Evolutionary conservation across 2,329 filamentous ascomycete genomes (phyloP), one percentile per base, ranked within the genome.

Genomic region (Sclerotinia minor): DNA sequence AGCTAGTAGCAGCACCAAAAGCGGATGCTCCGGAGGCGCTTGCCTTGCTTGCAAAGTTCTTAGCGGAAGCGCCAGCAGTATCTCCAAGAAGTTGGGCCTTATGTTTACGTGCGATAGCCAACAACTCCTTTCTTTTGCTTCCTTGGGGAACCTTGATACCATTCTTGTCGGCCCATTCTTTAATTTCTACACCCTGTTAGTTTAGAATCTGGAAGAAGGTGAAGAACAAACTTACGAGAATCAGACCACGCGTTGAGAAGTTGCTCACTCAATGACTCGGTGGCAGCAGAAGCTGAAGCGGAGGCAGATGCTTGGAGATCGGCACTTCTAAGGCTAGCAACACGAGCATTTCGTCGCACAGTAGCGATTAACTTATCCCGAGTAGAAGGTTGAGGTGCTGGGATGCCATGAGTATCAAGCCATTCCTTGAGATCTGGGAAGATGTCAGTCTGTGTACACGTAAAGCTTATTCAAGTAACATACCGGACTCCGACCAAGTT

Each of bases 111-210:
- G 94, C 90, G 70, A 98, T 86, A 65, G 94, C 93, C 65, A 96
- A 83, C 35, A 98, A 85, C 79, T 99, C 94, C 75, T 97, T 96
- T 66, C 72, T 70, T 83, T 91, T 94, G 76, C 92, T 96, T 59
- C 94, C 95, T 77, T 98, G 94, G 13, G 95, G 95, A 63, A 97
- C 92, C 82, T 85, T 85, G 77, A 99, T 90, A 68, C 88, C 87
- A 74, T 98, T 95, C 84, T 94, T 92, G 82, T 98, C 94, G 67
- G 88, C 88, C 82, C 95, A 98, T 71, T 92, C 89, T 84, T 98
- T 98, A 78, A 99, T 85, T 79, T 96, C 84, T 76, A 29, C 61
- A 19, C 0, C 1, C 7, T 47, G 38, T 76, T 53, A 71, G 64
- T 11, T n/a, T 64, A 13, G 26, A n/a, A 5, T 41, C 8, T 21